These are phyloP conservation scores for Plasmodium chabaudi DNA, from an alignment of 169 alveolate genomes.

Conservation along the genomic window DNA sequence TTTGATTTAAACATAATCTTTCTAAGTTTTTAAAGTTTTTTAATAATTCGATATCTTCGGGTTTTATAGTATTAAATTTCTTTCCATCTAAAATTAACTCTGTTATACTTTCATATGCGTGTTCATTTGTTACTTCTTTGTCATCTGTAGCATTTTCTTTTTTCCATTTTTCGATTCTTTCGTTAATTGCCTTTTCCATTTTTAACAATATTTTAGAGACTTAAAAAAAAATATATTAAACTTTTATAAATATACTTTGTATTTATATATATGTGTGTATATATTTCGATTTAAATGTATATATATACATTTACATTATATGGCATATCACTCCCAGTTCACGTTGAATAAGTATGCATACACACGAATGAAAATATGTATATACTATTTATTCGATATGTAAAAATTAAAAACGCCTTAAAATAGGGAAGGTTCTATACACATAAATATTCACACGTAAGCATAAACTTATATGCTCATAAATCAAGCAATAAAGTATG, in stretches of 20 bases:
- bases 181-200: slow-evolving; percentile 84
- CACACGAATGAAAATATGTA: neutral
- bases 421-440: too few species aligned
- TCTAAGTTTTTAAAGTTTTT: slow-evolving; percentile 84
- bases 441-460: too few species aligned
- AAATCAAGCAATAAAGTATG: too few species aligned
- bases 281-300: neutral
- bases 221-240: neutral
- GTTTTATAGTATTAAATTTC: slow-evolving; percentile 80
- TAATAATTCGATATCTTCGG: slow-evolving; percentile 86
- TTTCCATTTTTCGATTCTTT: slow-evolving; percentile 78
- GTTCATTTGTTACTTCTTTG: slow-evolving; percentile 79
- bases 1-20: slow-evolving; percentile 90
- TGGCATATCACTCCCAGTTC: too few species aligned
- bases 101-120: slow-evolving; percentile 79
- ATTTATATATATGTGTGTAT: slow-evolving; percentile 3
- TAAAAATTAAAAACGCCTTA: too few species aligned
- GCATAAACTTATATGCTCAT: too few species aligned
- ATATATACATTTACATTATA: neutral
- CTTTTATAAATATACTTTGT: neutral
- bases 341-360: neutral
- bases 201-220: slow-evolving; percentile 1
- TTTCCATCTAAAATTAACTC: slow-evolving; percentile 92
- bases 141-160: slow-evolving; percentile 78
- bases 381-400: neutral